Base-by-base conservation (phyloP, 768 basidiomycete species). In the Tubosaeta sp. region DNA sequence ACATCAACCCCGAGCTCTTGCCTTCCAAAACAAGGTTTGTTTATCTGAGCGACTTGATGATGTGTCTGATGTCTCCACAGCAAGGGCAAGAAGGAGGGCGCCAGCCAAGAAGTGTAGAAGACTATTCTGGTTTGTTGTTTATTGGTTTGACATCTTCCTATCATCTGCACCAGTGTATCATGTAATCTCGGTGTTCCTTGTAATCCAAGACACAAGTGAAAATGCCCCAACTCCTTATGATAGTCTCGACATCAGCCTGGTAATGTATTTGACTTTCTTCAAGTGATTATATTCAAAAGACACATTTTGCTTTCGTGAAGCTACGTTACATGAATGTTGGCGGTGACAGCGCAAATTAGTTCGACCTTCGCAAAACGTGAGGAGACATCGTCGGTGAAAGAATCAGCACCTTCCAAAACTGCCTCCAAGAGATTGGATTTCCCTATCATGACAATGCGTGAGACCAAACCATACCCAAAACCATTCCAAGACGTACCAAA, bases 371-470 rank as follows among this genome's bases (percentile, higher is more conserved):
- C 46, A 75, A 60, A 6, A 90, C 86, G 67, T 84, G 77, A 14
- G 81, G 83, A 46, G 75, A 76, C 10, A 91, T 73, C 1, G 61
- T 60, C 0, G 71, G 66, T 10, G 80, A 79, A 56, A 67, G 59
- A 38, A 87, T 78, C 39, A 87, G 57, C 7, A 71, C 73, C 61
- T 83, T 87, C 85, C 87, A 91, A 32, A 90, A 71, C 63, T 79
- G 76, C 35, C 87, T 73, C 89, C 88, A 90, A 38, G 82, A 85
- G 44, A 89, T 78, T 21, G 87, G 88, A 62, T 81, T 86, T 0
- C 88, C 88, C 84, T 89, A 46, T 46, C 3, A 25, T 25, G 12
- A 0, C 31, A 36, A 36, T 10, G 22, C 1, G 52, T 47, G 51
- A 58, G 14, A 10, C 32, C 18, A 19, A 45, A 49, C 10, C 27